Evolutionary conservation across 495 filamentous ascomycete species (phyloP).

Genomic region (Alectoria sarmentosa): DNA sequence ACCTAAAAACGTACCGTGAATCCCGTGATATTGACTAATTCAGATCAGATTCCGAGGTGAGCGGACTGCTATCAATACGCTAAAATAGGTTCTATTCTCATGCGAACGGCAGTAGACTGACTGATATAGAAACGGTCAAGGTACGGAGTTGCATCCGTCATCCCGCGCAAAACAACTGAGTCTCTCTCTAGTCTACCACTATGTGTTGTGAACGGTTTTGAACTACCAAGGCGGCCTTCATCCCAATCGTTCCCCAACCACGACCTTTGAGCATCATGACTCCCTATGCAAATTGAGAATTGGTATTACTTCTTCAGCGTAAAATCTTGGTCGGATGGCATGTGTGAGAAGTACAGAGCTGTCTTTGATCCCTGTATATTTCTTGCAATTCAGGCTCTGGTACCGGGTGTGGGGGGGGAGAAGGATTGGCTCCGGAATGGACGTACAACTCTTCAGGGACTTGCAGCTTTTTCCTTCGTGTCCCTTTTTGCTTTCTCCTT

Average conservation of each 20-base stretch:
- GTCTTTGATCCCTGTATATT: neutral
- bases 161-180: neutral
- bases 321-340: neutral
- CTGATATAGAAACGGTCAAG: neutral
- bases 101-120: neutral
- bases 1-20: neutral
- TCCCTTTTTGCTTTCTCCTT: conserved; percentile 52
- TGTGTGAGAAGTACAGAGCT: neutral
- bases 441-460: conserved; percentile 62
- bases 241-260: neutral
- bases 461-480: conserved; percentile 50
- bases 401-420: conserved; percentile 39
- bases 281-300: neutral
- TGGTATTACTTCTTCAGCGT: neutral
- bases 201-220: neutral
- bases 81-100: neutral
- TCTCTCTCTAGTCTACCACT: neutral
- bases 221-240: neutral
- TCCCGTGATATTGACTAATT: neutral
- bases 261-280: neutral
- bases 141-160: neutral
- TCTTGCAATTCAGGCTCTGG: conserved; percentile 1
- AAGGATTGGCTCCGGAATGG: neutral
- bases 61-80: neutral
- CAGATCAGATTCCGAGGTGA: neutral